Base-by-base conservation (phyloP, 116 monocot genomes). In the Cymodocea nodosa region DNA sequence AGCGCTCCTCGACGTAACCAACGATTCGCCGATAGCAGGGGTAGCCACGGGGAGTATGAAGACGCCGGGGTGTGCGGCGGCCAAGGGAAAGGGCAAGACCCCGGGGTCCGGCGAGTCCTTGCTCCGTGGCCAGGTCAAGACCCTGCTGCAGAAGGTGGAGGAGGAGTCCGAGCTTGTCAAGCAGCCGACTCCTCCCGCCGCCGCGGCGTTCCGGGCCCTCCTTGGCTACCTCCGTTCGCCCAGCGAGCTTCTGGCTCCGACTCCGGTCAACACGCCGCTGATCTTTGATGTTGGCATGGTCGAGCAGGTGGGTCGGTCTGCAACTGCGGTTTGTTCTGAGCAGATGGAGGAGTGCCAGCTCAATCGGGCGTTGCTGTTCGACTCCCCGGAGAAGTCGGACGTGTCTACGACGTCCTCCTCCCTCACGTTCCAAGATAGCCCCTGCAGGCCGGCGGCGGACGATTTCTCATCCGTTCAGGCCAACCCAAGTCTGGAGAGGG, bases 111-210 rank as follows among this genome's bases (percentile, higher is more conserved):
- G 97, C 13, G 97, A 97, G 78, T 87, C 85, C 12, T 37, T 97
- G 51, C 83, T 97, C n/a, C 79, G 97, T 0, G 72, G 91, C 10
- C 97, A 97, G 71, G 97, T 97, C 64, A 90, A 85, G 82, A 83
- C 68, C 9, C 68, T 97, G 3, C 73, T 97, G 35, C 85, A 97
- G 68, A 85, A 82, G 69, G 85, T 97, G 22, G 85, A 91, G 40
- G 87, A 95, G 59, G 87, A 87, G 19, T 60, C 64, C 0, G 89
- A 82, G 14, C 23, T 73, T 11, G 77, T 73, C 22, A 66, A 84
- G 72, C 54, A 72, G 30, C 60, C 15, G 22, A 59, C 44, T 68
- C 35, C 15, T 0, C 57, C 48, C 51, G 59, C 10, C 15, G 63
- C 23, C 57, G 76, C 37, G 7, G 69, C 74, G 23, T 74, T 86